Base-by-base conservation (phyloP, 108 stramenopile species). In the Fragilariopsis cylindrus region DNA sequence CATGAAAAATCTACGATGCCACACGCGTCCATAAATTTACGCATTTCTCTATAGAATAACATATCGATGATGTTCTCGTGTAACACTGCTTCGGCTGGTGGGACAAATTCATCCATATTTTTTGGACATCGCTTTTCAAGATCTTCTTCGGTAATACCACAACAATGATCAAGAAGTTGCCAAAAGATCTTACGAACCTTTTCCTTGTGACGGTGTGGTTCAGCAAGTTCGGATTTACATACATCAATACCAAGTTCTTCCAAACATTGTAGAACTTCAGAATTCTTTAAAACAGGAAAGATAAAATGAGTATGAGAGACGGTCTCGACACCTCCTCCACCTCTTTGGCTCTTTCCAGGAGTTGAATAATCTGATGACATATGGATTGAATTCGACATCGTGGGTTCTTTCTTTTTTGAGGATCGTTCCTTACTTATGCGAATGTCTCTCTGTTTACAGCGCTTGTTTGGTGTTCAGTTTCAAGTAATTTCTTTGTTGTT, bases 1-100 rank as follows among this genome's bases (percentile, higher is more conserved):
- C 93, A 87, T 4, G 90, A 84, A 81, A 98, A 99, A 69, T 97
- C 94, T 58, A 85, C 53, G 41, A 96, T 82, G 3, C 96, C 96
- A 50, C 94, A 96, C 5, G 87, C 85, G 6, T 72, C 71, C 88
- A 99, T 93, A 71, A 94, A 84, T 76, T 90, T 93, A 63, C 75
- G 76, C 3, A 92, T 57, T 42, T 91, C 81, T 5, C 71, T 70
- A 66, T 97, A 94, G 71, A 97, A 92, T 52, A 93, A 83, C 8
- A 96, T 65, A 57, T 96, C 94, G n/a, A 88, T 72, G 41, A 97
- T 76, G n/a, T 94, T 93, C 47, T 87, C 77, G 83, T 98, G 95
- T 2, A 97, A 68, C 71, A 97, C 91, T 3, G 96, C 91, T 73
- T 93, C 78, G 13, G 9, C 49, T 3, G 48, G 49, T 21, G 73